These are phyloP conservation scores for Tetradesmus lagerheimii DNA, from an alignment of 139 green algal genomes.

Conservation along the genomic window DNA sequence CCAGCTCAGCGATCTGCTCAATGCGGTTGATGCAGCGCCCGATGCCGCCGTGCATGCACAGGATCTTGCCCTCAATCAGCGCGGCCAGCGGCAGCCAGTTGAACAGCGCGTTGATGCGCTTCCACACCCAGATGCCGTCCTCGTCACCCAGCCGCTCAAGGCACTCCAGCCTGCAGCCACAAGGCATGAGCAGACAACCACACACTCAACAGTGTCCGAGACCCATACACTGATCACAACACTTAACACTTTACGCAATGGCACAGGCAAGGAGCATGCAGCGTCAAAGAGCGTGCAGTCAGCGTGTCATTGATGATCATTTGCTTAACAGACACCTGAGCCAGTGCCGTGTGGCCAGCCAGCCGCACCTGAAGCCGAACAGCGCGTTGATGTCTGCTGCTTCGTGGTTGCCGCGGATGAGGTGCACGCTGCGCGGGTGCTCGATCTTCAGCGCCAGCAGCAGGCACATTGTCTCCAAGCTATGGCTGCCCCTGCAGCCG, in stretches of 20 bases:
- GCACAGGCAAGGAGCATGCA: background rate
- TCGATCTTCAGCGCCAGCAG: constrained; percentile 98
- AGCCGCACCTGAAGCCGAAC: constrained; percentile 90
- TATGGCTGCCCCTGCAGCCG: constrained; percentile 61
- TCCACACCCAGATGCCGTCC: constrained; percentile 90
- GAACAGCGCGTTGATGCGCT: constrained; percentile 97
- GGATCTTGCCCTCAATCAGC: constrained; percentile 94
- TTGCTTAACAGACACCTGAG: too few relatives aligned
- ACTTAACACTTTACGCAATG: too few relatives aligned
- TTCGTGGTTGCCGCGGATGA: constrained; percentile 99
- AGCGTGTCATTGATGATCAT: too few relatives aligned
- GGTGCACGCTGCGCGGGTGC: constrained; percentile 92
- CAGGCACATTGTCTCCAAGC: constrained; percentile 90
- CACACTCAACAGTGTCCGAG: too few relatives aligned
- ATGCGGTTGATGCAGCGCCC: constrained; percentile 92
- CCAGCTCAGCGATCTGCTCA: constrained; percentile 92
- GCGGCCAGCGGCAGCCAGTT: constrained; percentile 98
- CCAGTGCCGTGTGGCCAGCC: background rate
- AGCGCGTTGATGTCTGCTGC: constrained; percentile 98
- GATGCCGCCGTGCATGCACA: constrained; percentile 99
- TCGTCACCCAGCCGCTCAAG: constrained; percentile 94
- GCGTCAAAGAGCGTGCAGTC: too few relatives aligned
- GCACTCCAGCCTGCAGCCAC: constrained; percentile 88
- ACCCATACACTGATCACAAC: too few relatives aligned
- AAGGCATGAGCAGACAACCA: background rate